Percentiles rank a stretch among this genome's conserved stretches.
phyloP scores from a whole-genome alignment of 441 rosid genomes.

The Bocquillonia castaneifolia region DNA sequence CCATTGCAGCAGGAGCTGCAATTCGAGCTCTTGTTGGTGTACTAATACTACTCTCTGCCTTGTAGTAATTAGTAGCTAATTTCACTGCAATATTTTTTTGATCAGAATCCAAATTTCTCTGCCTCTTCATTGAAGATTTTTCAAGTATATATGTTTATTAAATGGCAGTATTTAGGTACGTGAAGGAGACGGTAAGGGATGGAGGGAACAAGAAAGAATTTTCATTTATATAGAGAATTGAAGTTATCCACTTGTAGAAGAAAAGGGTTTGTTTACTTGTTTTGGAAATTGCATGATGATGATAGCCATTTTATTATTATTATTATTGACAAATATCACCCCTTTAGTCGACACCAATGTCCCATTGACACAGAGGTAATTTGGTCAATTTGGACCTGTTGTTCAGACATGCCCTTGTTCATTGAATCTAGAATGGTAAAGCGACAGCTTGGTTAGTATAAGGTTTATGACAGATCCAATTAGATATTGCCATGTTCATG shows the following conservation, averaged over 20 bases:
- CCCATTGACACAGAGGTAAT: neutral
- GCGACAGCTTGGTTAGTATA: conserved; percentile 11
- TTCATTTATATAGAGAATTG: neutral
- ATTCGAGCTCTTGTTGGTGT: no score
- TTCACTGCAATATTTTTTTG: no score
- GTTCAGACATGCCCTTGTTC: neutral
- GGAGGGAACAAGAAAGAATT: neutral
- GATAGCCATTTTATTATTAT: conserved; percentile 1
- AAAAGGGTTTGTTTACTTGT: neutral
- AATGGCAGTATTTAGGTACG: neutral
- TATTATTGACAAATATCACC: neutral
- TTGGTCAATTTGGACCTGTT: conserved; percentile 8
- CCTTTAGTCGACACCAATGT: neutral
- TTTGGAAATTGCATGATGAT: conserved; percentile 9
- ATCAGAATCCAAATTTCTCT: conserved; percentile 21
- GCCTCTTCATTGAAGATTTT: conserved; percentile 38
- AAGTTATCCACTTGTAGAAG: neutral
- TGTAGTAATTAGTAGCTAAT: no score
- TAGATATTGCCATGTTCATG: neutral
- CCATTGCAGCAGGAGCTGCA: neutral
- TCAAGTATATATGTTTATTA: neutral
- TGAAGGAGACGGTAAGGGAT: neutral
- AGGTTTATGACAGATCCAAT: neutral
- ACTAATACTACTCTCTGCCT: neutral
- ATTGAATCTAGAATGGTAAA: conserved; percentile 10